phyloP scores from a whole-genome alignment of 1,284 basidiomycete species.

The Bjerkandera adusta region DNA sequence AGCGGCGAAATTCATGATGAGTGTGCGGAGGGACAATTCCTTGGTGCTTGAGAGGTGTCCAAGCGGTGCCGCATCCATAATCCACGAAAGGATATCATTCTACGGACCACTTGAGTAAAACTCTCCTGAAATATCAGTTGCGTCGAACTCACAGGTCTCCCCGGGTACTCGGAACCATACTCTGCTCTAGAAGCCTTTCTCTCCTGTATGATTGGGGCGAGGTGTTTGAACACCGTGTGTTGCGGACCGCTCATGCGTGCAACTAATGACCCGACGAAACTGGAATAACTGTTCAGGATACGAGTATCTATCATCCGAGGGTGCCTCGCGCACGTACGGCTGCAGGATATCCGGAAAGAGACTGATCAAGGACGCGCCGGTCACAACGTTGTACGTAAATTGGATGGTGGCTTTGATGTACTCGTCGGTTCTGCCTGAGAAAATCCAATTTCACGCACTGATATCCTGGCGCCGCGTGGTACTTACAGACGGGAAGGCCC shows the following conservation, averaged over 20 bases:
- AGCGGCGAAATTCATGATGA: conserved; percentile 2
- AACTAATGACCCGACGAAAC: no score
- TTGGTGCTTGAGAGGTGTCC: neutral
- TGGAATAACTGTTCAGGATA: no score
- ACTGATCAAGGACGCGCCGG: neutral
- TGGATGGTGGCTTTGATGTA: neutral
- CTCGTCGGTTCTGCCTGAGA: neutral
- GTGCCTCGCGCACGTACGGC: conserved; percentile 1
- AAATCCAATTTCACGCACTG: no score
- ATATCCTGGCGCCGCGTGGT: no score
- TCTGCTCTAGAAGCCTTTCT: neutral
- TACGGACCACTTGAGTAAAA: no score
- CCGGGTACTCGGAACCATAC: conserved; percentile 3
- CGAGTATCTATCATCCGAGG: no score
- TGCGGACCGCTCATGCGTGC: neutral
- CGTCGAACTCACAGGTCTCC: neutral
- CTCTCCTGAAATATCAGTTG: no score
- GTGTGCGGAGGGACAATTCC: conserved; percentile 1
- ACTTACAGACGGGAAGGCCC: conserved; percentile 5
- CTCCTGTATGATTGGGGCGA: conserved; percentile 1
- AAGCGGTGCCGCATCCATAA: conserved; percentile 2
- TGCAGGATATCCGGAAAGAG: neutral
- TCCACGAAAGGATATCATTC: conserved; percentile 1
- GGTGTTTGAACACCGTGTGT: conserved; percentile 1
- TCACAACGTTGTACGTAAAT: conserved; percentile 1